These are phyloP conservation scores for Dryadomyces quercivorus DNA, from an alignment of 2,329 filamentous ascomycete species.

Conservation along the genomic window DNA sequence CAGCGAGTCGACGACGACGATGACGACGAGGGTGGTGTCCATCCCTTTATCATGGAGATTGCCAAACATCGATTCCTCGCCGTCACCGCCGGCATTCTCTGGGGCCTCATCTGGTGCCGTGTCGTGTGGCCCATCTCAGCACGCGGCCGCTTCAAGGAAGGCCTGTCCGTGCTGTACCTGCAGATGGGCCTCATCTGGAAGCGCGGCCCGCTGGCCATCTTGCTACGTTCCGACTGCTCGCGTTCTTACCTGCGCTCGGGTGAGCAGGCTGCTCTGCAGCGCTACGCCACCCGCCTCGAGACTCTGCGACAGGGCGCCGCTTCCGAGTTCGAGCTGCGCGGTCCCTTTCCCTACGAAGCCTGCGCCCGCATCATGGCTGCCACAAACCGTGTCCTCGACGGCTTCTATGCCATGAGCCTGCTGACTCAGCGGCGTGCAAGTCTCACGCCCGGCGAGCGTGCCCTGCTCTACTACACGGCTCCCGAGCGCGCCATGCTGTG, in stretches of 20 bases:
- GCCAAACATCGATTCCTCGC: conserved; percentile 76
- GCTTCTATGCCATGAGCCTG: conserved; percentile 93
- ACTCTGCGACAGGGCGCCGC: conserved; percentile 58
- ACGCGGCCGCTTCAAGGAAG: conserved; percentile 76
- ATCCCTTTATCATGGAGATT: conserved; percentile 80
- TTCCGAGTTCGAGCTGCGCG: conserved; percentile 80
- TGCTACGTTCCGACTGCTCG: conserved; percentile 46
- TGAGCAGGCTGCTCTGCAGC: conserved; percentile 78
- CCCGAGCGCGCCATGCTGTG: conserved; percentile 72
- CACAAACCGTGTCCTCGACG: conserved; percentile 76
- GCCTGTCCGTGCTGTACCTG: conserved; percentile 80
- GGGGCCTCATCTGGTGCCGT: conserved; percentile 83
- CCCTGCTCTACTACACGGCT: conserved; percentile 66
- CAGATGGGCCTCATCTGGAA: conserved; percentile 96
- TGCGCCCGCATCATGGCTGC: conserved; percentile 66
- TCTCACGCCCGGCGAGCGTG: conserved; percentile 68
- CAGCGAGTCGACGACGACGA: conserved; percentile 69
- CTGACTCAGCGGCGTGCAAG: conserved; percentile 70
- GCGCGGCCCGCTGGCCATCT: conserved; percentile 69
- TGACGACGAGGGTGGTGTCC: conserved; percentile 75
- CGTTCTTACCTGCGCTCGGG: conserved; percentile 72
- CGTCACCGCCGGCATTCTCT: conserved; percentile 76
- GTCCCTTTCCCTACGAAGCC: conserved; percentile 67
- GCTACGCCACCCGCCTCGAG: conserved; percentile 65
- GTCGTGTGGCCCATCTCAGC: conserved; percentile 91